phyloP scores from a whole-genome alignment of 208 protist genomes.

The Spironucleus salmonicida region DNA sequence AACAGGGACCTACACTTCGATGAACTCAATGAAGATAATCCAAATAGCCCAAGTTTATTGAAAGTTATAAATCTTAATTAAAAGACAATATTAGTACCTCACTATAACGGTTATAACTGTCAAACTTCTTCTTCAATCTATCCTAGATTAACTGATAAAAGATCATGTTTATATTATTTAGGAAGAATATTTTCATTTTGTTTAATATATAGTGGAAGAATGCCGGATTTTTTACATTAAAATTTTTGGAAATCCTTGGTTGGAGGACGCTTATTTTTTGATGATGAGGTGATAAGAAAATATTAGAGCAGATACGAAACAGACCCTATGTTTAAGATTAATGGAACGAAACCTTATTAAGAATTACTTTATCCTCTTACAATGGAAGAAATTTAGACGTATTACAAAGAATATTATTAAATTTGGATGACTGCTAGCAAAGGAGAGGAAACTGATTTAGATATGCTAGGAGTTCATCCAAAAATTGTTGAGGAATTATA shows the following conservation, averaged over 20 bases:
- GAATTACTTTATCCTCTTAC: neutral
- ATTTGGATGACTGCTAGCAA: neutral
- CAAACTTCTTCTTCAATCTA: neutral
- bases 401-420: neutral
- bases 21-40: neutral
- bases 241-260: neutral
- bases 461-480: neutral
- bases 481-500: neutral
- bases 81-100: neutral
- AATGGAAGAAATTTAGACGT: neutral
- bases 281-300: constrained; percentile 8
- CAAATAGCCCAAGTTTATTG: neutral
- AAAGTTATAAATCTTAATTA: neutral
- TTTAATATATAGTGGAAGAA: neutral
- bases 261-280: constrained; percentile 9
- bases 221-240: constrained; percentile 7
- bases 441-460: neutral
- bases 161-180: constrained; percentile 16
- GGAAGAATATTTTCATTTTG: constrained; percentile 8
- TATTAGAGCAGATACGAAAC: neutral
- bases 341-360: neutral
- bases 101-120: neutral
- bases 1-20: neutral
- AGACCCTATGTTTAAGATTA: constrained; percentile 19
- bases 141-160: constrained; percentile 1